phyloP scores from a whole-genome alignment of 805 yeast genomes.

The Henningerozyma blattae region DNA sequence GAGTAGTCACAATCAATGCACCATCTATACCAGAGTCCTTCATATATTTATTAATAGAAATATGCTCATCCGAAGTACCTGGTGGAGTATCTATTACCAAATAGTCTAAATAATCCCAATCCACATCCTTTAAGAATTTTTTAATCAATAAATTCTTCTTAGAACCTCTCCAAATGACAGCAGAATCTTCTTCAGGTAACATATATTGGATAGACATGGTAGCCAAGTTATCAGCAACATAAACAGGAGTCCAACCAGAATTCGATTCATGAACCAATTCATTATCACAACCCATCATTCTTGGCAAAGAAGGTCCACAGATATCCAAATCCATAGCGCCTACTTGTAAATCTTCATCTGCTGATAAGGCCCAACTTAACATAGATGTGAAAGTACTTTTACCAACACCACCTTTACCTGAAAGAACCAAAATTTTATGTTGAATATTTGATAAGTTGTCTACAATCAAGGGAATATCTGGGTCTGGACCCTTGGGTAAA shows the following conservation, averaged over 20 bases:
- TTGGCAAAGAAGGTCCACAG: conserved; percentile 94
- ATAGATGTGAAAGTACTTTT: conserved; percentile 91
- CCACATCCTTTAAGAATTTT: conserved; percentile 86
- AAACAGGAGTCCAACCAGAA: conserved; percentile 94
- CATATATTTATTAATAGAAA: conserved; percentile 77
- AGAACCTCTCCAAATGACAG: conserved; percentile 96
- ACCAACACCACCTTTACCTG: conserved; percentile 95
- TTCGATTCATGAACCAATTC: conserved; percentile 82
- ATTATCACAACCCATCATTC: conserved; percentile 84
- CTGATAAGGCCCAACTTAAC: conserved; percentile 94
- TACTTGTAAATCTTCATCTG: conserved; percentile 67
- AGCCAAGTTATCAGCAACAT: conserved; percentile 88
- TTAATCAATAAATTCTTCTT: conserved; percentile 89
- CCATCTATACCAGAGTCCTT: conserved; percentile 91
- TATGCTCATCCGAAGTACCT: conserved; percentile 95
- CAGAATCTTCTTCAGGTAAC: conserved; percentile 88
- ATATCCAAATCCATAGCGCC: conserved; percentile 97
- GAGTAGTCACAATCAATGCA: conserved; percentile 89
- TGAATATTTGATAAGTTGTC: conserved; percentile 49
- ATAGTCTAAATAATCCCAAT: conserved; percentile 78
- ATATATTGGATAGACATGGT: conserved; percentile 91
- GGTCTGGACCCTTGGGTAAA: conserved; percentile 89
- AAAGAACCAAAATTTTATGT: conserved; percentile 74
- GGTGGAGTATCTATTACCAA: conserved; percentile 95
- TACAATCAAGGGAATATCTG: conserved; percentile 70